These are phyloP conservation scores for Vigna radiata DNA, from an alignment of 306 rosid species.

Conservation along the genomic window DNA sequence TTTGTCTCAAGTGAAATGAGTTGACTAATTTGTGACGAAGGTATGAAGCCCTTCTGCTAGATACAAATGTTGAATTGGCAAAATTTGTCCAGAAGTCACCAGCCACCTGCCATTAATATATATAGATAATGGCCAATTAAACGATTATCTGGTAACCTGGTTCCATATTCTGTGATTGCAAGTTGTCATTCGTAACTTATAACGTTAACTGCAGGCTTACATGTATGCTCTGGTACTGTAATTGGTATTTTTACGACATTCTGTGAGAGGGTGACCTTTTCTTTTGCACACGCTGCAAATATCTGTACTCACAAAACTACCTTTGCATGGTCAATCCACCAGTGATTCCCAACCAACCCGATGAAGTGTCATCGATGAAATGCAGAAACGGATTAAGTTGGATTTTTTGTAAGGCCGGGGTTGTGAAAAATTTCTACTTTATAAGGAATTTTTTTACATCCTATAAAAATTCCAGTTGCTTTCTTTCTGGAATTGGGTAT, in stretches of 20 bases:
- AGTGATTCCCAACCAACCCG: not conserved
- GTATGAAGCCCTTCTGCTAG: constrained; percentile 1
- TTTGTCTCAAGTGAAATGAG: constrained; percentile 31
- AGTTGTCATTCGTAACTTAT: not conserved
- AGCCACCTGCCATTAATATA: not conserved
- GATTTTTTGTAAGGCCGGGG: not conserved
- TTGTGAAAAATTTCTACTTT: not conserved
- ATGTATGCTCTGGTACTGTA: not conserved
- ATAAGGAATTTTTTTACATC: too few relatives aligned
- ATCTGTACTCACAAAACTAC: not conserved
- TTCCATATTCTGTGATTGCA: not conserved
- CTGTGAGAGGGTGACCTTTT: not conserved
- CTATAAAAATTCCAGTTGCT: too few relatives aligned
- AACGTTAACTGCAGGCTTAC: not conserved
- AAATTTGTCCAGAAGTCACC: not conserved
- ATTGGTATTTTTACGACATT: not conserved
- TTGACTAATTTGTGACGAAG: not conserved
- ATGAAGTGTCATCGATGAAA: not conserved
- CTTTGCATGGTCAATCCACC: too few relatives aligned
- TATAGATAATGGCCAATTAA: not conserved
- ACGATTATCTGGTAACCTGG: not conserved
- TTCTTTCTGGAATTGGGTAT: too few relatives aligned
- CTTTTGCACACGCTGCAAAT: not conserved
- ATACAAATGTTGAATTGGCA: not conserved
- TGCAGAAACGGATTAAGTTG: not conserved